Conservation (phyloP, 2,329 filamentous ascomycete genomes). For the Colletotrichum sansevieriae region DNA sequence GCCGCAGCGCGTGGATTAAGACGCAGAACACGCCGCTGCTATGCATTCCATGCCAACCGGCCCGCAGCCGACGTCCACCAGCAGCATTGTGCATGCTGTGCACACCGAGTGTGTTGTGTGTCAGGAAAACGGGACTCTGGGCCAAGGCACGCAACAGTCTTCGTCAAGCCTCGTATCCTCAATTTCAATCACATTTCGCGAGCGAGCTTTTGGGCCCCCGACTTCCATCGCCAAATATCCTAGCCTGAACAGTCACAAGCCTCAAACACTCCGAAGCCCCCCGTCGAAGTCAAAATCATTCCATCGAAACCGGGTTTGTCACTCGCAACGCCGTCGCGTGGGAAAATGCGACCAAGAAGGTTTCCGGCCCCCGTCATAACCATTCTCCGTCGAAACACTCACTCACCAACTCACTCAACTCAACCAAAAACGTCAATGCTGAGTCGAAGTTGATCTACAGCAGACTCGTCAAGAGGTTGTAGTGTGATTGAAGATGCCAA, state of each 20-base stretch:
- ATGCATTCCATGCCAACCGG: conserved; percentile 15
- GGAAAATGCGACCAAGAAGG: conserved; percentile 13
- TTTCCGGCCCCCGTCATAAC: background rate
- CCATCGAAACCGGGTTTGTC: conserved; percentile 33
- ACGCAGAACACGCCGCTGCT: conserved; percentile 9
- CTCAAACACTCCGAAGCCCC: conserved; percentile 2
- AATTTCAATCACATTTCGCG: background rate
- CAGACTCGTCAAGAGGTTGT: background rate
- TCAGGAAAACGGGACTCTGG: conserved; percentile 11
- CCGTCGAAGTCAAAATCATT: conserved; percentile 27
- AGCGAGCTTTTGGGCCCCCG: conserved; percentile 3
- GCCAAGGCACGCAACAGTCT: background rate
- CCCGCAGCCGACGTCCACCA: conserved; percentile 25
- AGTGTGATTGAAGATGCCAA: conserved; percentile 8
- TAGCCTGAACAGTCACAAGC: conserved; percentile 6
- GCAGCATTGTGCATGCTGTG: conserved; percentile 31
- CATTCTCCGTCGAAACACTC: background rate
- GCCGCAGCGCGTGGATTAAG: conserved; percentile 24
- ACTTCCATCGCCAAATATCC: background rate
- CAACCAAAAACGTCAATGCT: background rate
- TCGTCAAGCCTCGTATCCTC: background rate
- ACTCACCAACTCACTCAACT: background rate
- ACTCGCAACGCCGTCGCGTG: conserved; percentile 26
- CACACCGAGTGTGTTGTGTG: conserved; percentile 26
- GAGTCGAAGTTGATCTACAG: no score